Evolutionary conservation across 106 monocot species (phyloP), one percentile per base, ranked within the genome.

Genomic region (Phalaenopsis equestris): DNA sequence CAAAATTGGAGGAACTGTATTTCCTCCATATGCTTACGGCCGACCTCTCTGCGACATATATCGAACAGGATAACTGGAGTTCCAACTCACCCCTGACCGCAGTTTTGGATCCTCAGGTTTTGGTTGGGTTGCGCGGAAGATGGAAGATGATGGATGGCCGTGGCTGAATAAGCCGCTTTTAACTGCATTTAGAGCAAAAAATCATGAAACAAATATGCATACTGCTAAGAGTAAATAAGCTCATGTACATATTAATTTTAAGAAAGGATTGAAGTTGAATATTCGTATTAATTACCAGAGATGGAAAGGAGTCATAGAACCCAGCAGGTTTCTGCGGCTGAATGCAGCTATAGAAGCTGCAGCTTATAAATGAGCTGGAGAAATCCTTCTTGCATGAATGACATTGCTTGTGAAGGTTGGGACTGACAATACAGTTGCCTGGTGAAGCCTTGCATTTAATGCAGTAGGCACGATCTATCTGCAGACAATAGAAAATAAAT

Each of bases 1-100:
- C 74, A 74, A 74, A 74, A 74, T 74, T 74, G 74, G 74, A 74
- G 74, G 43, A 74, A 74, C 43, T 43, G 43, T 39, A 74, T 19
- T 74, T 45, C 74, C 74, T 45, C 74, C 74, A 74, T 45, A 74
- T 74, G 43, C 74, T 74, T 45, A 18, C 74, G 41, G 19, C 21
- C 43, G 19, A 43, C 19, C 74, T 45, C 74, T 45, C 74, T 74
- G 74, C 39, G 38, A 15, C 70, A 38, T 30, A 30, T 30, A 30
- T 70, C 39, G 11, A 70, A 21, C 38, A 21, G 39, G 36, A 8
- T 12, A 70, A 70, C 14, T 70, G 15, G 14, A 70, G 14, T 70
- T 38, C 70, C 1, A 39, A 70, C 38, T 19, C 9, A 6, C 36
- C 68, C 38, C 68, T 5, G 30, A 30, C 30, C 30, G 30, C 30